Evolutionary conservation across 352 stramenopile genomes (phyloP).

Genomic region (Pythium brassicae): DNA sequence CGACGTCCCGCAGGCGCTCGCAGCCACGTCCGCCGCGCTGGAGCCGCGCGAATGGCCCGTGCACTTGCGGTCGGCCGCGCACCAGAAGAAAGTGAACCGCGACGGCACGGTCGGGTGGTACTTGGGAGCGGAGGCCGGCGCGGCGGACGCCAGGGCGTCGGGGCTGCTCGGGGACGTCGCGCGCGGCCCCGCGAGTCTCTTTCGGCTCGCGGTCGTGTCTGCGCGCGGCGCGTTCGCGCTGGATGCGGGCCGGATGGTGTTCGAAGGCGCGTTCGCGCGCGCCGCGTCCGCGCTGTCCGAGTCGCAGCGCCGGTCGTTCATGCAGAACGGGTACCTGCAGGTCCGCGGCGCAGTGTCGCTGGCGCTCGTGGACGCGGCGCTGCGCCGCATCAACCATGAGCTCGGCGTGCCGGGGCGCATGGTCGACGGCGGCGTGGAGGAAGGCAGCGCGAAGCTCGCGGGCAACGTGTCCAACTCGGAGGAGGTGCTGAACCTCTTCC

Average conservation of each 20-base stretch:
- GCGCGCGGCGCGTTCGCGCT: conserved; percentile 42
- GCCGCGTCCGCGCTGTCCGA: conserved; percentile 35
- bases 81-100: conserved; percentile 69
- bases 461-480: conserved; percentile 70
- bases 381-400: conserved; percentile 75
- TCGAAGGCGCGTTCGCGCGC: conserved; percentile 16
- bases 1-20: not conserved
- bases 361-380: conserved; percentile 41
- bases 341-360: conserved; percentile 58
- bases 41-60: conserved; percentile 3
- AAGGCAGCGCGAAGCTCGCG: conserved; percentile 61
- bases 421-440: conserved; percentile 73
- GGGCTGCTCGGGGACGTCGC: conserved; percentile 50
- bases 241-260: conserved; percentile 25
- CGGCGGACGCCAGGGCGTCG: not conserved
- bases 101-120: conserved; percentile 48
- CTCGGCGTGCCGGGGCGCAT: conserved; percentile 61
- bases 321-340: conserved; percentile 69
- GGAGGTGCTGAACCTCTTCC: conserved; percentile 56
- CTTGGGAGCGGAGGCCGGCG: conserved; percentile 23
- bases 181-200: conserved; percentile 39
- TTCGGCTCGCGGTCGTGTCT: conserved; percentile 43
- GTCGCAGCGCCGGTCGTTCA: conserved; percentile 62
- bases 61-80: conserved; percentile 49
- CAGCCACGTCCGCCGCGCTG: not conserved